phyloP scores from a whole-genome alignment of 2,329 filamentous ascomycete species.

The Pseudomassariella vexata region DNA sequence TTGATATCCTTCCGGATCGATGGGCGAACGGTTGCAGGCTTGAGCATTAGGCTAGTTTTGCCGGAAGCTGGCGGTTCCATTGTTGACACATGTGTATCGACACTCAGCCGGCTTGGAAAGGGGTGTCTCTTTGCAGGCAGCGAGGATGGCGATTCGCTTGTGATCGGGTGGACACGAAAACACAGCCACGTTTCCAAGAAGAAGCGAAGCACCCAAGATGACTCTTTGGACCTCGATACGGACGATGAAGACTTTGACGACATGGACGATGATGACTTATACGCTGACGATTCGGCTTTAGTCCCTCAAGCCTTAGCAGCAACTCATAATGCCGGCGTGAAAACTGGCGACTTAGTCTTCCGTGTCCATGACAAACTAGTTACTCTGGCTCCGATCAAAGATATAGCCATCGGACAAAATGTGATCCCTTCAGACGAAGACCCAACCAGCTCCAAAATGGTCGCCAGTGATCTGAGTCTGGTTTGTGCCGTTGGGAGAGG shows the following conservation, averaged over 20 bases:
- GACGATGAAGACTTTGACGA: slow-evolving; percentile 50
- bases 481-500: slow-evolving; percentile 58
- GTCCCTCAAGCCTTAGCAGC: slow-evolving; percentile 26
- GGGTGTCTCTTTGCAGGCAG: slow-evolving; percentile 79
- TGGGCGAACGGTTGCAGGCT: slow-evolving; percentile 82
- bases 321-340: slow-evolving; percentile 33
- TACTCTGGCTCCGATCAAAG: slow-evolving; percentile 74
- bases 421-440: slow-evolving; percentile 36
- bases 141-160: slow-evolving; percentile 72
- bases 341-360: slow-evolving; percentile 64
- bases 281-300: slow-evolving; percentile 49
- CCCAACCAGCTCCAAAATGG: slow-evolving; percentile 38
- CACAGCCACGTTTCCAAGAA: slow-evolving; percentile 56
- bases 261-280: slow-evolving; percentile 60
- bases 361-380: slow-evolving; percentile 69
- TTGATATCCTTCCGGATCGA: slow-evolving; percentile 81
- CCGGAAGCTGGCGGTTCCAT: slow-evolving; percentile 57
- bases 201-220: slow-evolving; percentile 53
- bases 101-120: slow-evolving; percentile 61
- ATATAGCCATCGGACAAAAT: slow-evolving; percentile 63
- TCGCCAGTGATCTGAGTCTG: slow-evolving; percentile 52
- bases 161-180: slow-evolving; percentile 74
- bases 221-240: slow-evolving; percentile 42
- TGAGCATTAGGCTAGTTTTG: slow-evolving; percentile 64
- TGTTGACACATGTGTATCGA: slow-evolving; percentile 59